Percentiles rank a stretch among this genome's conserved stretches.
Conservation (phyloP, 2,329 filamentous ascomycete species). For the Aspergillus sojae region DNA sequence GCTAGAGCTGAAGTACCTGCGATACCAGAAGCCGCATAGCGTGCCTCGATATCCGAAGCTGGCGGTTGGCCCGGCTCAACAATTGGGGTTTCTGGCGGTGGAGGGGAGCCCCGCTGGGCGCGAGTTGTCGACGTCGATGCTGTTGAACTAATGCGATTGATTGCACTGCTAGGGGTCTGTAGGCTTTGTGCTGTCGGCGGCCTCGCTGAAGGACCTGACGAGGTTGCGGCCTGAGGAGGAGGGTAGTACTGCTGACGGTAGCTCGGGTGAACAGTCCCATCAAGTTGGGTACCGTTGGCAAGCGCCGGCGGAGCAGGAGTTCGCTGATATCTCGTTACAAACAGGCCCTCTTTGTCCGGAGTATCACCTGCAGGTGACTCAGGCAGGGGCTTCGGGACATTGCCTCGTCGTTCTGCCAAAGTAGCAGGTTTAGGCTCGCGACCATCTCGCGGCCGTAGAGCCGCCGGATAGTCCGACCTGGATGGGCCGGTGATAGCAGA, state of each 20-base stretch:
- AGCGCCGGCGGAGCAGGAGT: slow-evolving; percentile 40
- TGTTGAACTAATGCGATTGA: slow-evolving; percentile 72
- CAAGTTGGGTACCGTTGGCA: slow-evolving; percentile 25
- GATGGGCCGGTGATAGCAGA: slow-evolving; percentile 31
- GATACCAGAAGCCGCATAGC: slow-evolving; percentile 89
- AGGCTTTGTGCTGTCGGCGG: slow-evolving; percentile 37
- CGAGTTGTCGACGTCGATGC: slow-evolving; percentile 92
- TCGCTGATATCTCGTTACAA: slow-evolving; percentile 63
- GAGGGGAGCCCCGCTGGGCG: slow-evolving; percentile 88
- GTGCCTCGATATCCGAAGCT: slow-evolving; percentile 81
- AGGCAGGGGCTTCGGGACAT: slow-evolving; percentile 73
- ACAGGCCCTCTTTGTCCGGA: slow-evolving; percentile 78
- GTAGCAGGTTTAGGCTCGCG: slow-evolving; percentile 60
- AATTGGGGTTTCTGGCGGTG: slow-evolving; percentile 89
- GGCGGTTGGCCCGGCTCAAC: slow-evolving; percentile 71
- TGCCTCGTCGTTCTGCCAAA: slow-evolving; percentile 80
- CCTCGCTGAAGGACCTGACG: slow-evolving; percentile 25
- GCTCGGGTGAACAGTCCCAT: slow-evolving; percentile 51
- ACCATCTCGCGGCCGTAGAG: slow-evolving; percentile 45
- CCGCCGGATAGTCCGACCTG: slow-evolving; percentile 42
- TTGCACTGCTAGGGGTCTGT: slow-evolving; percentile 55
- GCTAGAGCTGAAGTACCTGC: slow-evolving; percentile 81
- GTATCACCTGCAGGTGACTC: slow-evolving; percentile 77
- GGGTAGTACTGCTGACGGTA: slow-evolving; percentile 67
- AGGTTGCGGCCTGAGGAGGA: slow-evolving; percentile 46